Base-by-base conservation (phyloP, 768 basidiomycete species). In the Tulasnella sp. region DNA sequence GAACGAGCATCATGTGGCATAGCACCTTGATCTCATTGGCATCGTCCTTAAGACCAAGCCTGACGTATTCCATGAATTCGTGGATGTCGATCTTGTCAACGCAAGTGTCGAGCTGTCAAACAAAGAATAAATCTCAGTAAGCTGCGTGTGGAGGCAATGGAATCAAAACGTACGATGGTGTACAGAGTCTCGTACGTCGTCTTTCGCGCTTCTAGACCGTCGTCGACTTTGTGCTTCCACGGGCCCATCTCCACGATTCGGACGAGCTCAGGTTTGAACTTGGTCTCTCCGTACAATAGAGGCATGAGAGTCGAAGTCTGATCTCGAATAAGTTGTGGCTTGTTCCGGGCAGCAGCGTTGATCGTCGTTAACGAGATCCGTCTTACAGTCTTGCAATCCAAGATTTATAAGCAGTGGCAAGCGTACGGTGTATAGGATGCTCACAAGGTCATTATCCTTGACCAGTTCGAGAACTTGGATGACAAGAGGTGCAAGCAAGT, bases 141-240 rank as follows among this genome's bases (percentile, higher is more conserved):
- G 7, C 11, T 55, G 48, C 16, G n/a, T 29, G 40, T 23, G 42
- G 42, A 0, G 61, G 23, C 39, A 57, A 32, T 35, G 26, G 1
- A n/a, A 69, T 15, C 39, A 37, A 16, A 46, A 84, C 92, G 81
- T 81, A 96, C 95, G 81, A 99, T 84, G 26, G 96, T 98, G 83
- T 98, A 96, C 87, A 98, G 94, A 0, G 96, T 95, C 84, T 99
- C 98, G 84, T 94, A 99, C 2, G 98, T 97, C 0, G 94, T 96
- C 87, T 98, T 99, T 78, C 98, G 91, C 29, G 96, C 91, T 80
- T 99, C 97, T 55, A 99, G 87, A 71, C 98, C 98, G 80, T 99
- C 96, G 81, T 99, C 98, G 74, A 98, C 94, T 83, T 93, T 95
- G 85, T 97, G 95, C 37, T 92, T 93, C 95, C 95, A 98, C 2